These are phyloP conservation scores for Knufia fluminis DNA, from an alignment of 2,329 filamentous ascomycete genomes.

Conservation along the genomic window DNA sequence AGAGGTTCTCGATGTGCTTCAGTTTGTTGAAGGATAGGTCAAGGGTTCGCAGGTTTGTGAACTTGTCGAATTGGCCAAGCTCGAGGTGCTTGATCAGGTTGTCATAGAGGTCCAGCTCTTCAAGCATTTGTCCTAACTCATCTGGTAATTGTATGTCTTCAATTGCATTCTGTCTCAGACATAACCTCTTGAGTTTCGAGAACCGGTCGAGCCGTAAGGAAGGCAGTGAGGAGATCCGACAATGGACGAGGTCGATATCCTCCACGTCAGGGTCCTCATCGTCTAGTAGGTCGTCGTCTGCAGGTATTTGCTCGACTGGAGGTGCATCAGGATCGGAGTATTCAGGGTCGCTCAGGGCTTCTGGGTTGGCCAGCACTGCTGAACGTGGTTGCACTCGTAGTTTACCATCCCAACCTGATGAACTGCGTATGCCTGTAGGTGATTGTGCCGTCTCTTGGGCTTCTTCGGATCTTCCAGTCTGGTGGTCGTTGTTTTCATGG, in stretches of 20 bases:
- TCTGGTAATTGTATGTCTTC: slow-evolving; percentile 67
- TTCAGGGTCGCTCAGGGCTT: slow-evolving; percentile 74
- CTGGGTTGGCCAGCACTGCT: slow-evolving; percentile 66
- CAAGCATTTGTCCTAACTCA: slow-evolving; percentile 54
- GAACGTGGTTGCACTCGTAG: slow-evolving; percentile 42
- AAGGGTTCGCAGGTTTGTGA: slow-evolving; percentile 65
- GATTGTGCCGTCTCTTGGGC: not conserved
- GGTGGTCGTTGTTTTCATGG: not conserved
- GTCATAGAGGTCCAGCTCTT: slow-evolving; percentile 91
- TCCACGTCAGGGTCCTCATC: slow-evolving; percentile 40
- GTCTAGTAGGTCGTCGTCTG: slow-evolving; percentile 65
- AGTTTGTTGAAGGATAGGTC: slow-evolving; percentile 99
- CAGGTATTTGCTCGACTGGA: slow-evolving; percentile 63
- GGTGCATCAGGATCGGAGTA: slow-evolving; percentile 65
- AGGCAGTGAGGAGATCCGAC: slow-evolving; percentile 67
- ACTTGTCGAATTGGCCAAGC: slow-evolving; percentile 57
- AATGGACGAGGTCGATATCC: slow-evolving; percentile 86
- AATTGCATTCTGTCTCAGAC: slow-evolving; percentile 88
- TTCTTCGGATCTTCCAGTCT: not conserved
- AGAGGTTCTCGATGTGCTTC: slow-evolving; percentile 89
- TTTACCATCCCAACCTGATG: slow-evolving; percentile 37
- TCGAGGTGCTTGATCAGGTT: slow-evolving; percentile 84
- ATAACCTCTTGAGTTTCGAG: slow-evolving; percentile 63
- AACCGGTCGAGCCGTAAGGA: slow-evolving; percentile 79
- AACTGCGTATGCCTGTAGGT: not conserved